Evolutionary conservation across 139 green algal genomes (phyloP).

Genomic region (Asterochloris erici): DNA sequence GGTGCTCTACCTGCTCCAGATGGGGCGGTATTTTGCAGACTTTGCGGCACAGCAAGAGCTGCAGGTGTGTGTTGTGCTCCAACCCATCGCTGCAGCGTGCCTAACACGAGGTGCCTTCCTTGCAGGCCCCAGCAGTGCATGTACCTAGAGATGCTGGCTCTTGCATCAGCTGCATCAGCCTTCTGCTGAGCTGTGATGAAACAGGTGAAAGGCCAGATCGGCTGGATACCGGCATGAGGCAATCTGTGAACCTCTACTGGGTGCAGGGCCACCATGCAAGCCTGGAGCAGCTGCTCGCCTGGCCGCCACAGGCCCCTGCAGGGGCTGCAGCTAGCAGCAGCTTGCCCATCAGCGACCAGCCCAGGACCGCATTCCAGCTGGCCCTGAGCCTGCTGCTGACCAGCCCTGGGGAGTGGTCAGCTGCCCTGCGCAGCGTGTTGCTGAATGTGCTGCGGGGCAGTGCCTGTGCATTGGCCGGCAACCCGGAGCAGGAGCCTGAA

Average conservation of each 20-base stretch:
- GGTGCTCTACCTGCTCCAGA: slow-evolving; percentile 47
- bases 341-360: background rate
- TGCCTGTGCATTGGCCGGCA: background rate
- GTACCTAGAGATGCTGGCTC: background rate
- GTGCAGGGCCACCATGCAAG: background rate
- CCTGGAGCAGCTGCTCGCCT: background rate
- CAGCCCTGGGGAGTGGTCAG: background rate
- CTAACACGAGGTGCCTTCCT: background rate
- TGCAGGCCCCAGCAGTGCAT: background rate
- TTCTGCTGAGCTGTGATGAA: background rate
- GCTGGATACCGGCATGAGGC: background rate
- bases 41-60: slow-evolving; percentile 1
- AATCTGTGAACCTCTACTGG: background rate
- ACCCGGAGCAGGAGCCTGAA: background rate
- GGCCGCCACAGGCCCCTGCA: background rate
- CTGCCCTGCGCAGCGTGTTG: background rate
- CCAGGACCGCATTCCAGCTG: background rate
- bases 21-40: slow-evolving; percentile 30
- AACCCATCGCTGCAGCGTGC: background rate
- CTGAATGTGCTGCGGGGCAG: background rate
- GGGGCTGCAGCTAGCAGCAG: background rate
- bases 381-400: background rate
- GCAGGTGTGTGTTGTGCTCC: background rate
- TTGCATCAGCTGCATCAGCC: background rate
- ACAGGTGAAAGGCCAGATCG: background rate